A percentile compares a stretch with the other conserved stretches of the same genome.
phyloP scores from a whole-genome alignment of 2,329 filamentous ascomycete genomes.

The Calycina herbarum region DNA sequence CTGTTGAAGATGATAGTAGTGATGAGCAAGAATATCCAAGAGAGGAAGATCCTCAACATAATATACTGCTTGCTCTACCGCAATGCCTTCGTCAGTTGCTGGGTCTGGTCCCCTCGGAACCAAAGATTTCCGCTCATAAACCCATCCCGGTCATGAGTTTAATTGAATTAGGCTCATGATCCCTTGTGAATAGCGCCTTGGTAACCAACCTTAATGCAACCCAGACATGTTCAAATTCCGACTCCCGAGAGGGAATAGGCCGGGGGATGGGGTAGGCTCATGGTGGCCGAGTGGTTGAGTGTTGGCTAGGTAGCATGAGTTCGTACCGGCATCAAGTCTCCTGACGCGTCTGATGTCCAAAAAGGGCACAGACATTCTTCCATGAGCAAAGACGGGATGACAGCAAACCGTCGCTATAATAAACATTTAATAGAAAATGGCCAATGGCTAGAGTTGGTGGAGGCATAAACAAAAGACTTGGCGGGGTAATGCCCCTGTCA shows the following conservation, averaged over 20 bases:
- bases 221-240: not conserved
- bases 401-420: conserved; percentile 22
- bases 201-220: conserved; percentile 26
- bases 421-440: conserved; percentile 25
- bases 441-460: conserved; percentile 25
- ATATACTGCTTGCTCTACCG: conserved; percentile 24
- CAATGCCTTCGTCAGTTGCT: conserved; percentile 12
- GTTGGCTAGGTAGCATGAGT: conserved; percentile 19
- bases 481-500: conserved; percentile 23
- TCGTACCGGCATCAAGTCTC: conserved; percentile 19
- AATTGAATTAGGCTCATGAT: conserved; percentile 26
- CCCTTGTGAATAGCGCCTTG: conserved; percentile 15
- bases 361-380: conserved; percentile 25
- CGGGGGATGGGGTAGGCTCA: not conserved
- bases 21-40: conserved; percentile 21
- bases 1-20: conserved; percentile 25
- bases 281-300: not conserved
- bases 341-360: conserved; percentile 27
- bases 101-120: conserved; percentile 27
- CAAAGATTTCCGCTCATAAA: conserved; percentile 27
- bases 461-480: conserved; percentile 21
- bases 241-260: conserved; percentile 6
- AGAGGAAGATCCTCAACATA: conserved; percentile 20
- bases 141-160: conserved; percentile 24
- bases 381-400: conserved; percentile 22